Conservation (phyloP, 164 flowering plant genomes). For the Chloranthus sessilifolius region DNA sequence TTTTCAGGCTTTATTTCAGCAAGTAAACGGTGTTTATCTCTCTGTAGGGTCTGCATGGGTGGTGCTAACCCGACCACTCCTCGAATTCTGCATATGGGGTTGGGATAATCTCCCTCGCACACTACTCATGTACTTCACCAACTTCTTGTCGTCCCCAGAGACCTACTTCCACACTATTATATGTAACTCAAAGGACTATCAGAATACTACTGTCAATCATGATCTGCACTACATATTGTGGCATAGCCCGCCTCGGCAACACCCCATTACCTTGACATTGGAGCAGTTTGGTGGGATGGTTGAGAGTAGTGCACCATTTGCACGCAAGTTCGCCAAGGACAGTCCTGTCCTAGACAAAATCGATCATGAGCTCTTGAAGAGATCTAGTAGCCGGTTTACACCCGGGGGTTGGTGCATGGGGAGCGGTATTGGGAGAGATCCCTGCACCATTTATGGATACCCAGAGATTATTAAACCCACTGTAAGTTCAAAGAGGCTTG, state of each 20-base stretch:
- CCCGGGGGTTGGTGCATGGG: slow-evolving; percentile 82
- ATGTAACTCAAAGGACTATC: slow-evolving; percentile 77
- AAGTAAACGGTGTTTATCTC: neutral
- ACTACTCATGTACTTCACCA: slow-evolving; percentile 82
- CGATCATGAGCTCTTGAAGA: slow-evolving; percentile 44
- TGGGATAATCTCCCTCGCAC: slow-evolving; percentile 92
- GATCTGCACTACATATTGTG: slow-evolving; percentile 62
- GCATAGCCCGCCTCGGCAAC: slow-evolving; percentile 58
- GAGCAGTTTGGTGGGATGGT: slow-evolving; percentile 56
- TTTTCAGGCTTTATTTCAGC: no score
- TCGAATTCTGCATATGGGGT: slow-evolving; percentile 76
- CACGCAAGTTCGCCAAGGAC: slow-evolving; percentile 39
- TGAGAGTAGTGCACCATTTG: slow-evolving; percentile 72
- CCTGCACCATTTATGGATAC: slow-evolving; percentile 43
- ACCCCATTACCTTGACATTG: slow-evolving; percentile 36
- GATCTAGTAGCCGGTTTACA: slow-evolving; percentile 32
- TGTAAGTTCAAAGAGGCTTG: slow-evolving; percentile 51
- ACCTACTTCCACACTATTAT: slow-evolving; percentile 82
- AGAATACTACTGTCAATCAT: slow-evolving; percentile 72
- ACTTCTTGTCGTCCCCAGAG: slow-evolving; percentile 63
- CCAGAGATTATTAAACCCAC: slow-evolving; percentile 50
- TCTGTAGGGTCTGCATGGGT: slow-evolving; percentile 69
- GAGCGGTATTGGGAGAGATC: slow-evolving; percentile 32
- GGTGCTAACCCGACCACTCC: slow-evolving; percentile 54
- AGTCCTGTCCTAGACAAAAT: slow-evolving; percentile 61